Evolutionary conservation across 306 rosid genomes (phyloP).

Genomic region (Biancaea sappan): DNA sequence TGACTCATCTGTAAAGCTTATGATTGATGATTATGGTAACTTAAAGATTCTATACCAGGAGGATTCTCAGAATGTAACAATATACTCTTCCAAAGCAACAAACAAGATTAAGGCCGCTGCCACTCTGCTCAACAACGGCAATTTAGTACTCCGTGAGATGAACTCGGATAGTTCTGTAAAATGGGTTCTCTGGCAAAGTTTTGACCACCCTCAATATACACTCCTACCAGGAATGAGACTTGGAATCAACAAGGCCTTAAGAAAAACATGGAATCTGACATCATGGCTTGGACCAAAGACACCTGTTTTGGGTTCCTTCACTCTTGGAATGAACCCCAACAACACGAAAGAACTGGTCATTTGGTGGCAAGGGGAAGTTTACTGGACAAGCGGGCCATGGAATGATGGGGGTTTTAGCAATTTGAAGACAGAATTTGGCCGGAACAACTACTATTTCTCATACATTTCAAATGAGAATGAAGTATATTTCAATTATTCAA

Average conservation of each 20-base stretch:
- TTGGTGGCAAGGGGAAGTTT: background rate
- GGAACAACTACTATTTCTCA: background rate
- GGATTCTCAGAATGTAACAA: background rate
- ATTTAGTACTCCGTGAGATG: constrained; percentile 5
- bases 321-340: background rate
- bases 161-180: too few relatives aligned
- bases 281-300: too few relatives aligned
- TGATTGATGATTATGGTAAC: constrained; percentile 30
- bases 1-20: constrained; percentile 2
- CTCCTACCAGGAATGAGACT: too few relatives aligned
- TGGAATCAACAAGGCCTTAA: too few relatives aligned
- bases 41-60: constrained; percentile 24
- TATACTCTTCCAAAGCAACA: constrained; percentile 10
- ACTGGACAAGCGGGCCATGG: background rate
- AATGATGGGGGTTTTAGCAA: background rate
- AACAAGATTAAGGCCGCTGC: constrained; percentile 16
- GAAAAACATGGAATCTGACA: too few relatives aligned
- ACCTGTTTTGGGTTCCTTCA: background rate
- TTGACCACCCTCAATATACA: too few relatives aligned
- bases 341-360: background rate
- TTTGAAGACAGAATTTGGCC: background rate
- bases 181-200: too few relatives aligned
- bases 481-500: background rate
- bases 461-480: background rate
- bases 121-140: constrained; percentile 30